Evolutionary conservation across 306 rosid species (phyloP).

Genomic region (Corylus heterophylla): DNA sequence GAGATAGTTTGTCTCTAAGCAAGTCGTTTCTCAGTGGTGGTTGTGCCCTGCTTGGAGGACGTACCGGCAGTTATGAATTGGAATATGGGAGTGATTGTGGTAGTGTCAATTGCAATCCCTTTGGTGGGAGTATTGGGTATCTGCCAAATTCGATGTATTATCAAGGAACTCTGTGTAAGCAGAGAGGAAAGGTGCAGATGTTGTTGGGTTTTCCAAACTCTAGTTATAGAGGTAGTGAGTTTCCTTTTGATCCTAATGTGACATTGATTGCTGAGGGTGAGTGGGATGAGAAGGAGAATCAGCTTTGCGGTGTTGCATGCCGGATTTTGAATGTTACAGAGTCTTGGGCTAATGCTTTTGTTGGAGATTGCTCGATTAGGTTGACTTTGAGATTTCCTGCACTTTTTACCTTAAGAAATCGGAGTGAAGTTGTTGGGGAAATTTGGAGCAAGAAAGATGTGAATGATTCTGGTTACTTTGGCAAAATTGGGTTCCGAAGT

Average conservation of each 20-base stretch:
- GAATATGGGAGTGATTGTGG: slow-evolving; percentile 57
- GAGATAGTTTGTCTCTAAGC: slow-evolving; percentile 33
- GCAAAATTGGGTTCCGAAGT: slow-evolving; percentile 50
- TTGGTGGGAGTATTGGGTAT: slow-evolving; percentile 43
- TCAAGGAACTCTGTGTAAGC: slow-evolving; percentile 40
- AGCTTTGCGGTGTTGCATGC: slow-evolving; percentile 58
- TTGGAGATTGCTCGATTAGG: slow-evolving; percentile 69
- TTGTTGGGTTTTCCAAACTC: slow-evolving; percentile 57
- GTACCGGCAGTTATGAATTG: slow-evolving; percentile 45
- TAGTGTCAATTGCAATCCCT: slow-evolving; percentile 52
- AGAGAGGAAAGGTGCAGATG: slow-evolving; percentile 55
- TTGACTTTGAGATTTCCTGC: slow-evolving; percentile 57
- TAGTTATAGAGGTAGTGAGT: slow-evolving; percentile 10
- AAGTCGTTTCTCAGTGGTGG: slow-evolving; percentile 20
- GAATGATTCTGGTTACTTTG: slow-evolving; percentile 56
- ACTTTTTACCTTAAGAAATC: slow-evolving; percentile 54
- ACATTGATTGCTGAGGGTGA: slow-evolving; percentile 66
- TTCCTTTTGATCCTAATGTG: slow-evolving; percentile 55
- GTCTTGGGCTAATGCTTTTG: slow-evolving; percentile 42
- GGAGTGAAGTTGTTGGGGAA: slow-evolving; percentile 55
- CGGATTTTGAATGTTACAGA: slow-evolving; percentile 57
- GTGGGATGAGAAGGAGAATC: slow-evolving; percentile 76
- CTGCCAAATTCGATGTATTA: slow-evolving; percentile 50
- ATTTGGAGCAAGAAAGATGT: slow-evolving; percentile 60
- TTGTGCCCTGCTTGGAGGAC: slow-evolving; percentile 40